Conservation (phyloP, 208 protist genomes). For the Tritrichomonas foetus region DNA sequence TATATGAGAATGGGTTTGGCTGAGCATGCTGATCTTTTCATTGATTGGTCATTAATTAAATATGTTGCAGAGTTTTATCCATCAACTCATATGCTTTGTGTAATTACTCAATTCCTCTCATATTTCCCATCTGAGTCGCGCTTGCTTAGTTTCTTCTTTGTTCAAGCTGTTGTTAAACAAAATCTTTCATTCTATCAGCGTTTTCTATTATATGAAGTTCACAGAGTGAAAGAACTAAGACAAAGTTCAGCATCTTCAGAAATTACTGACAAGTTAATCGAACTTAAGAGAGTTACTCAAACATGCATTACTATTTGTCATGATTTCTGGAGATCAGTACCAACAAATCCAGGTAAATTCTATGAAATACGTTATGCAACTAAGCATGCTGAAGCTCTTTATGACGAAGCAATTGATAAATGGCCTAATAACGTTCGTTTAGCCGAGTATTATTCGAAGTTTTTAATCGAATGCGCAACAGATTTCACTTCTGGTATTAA, state of each 20-base stretch:
- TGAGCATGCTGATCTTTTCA: neutral
- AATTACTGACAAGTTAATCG: no score
- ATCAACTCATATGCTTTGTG: neutral
- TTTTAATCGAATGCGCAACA: neutral
- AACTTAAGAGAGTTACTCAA: neutral
- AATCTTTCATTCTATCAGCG: neutral
- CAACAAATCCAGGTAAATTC: neutral
- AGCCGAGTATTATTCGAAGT: neutral
- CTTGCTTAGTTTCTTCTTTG: neutral
- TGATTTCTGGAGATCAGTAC: neutral
- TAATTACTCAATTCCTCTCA: neutral
- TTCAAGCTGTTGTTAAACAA: neutral
- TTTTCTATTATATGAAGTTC: neutral
- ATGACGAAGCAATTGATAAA: neutral
- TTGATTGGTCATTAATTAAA: neutral
- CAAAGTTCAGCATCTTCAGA: no score
- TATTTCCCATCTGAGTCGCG: neutral
- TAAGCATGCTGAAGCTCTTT: neutral
- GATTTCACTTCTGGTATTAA: neutral
- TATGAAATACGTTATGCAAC: neutral
- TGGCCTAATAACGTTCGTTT: neutral
- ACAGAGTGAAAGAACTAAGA: neutral
- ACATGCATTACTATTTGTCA: neutral
- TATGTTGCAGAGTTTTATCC: neutral
- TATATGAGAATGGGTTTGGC: constrained; percentile 23